Evolutionary conservation across 768 basidiomycete species (phyloP), one percentile per base, ranked within the genome.

Genomic region (Russula lepida): DNA sequence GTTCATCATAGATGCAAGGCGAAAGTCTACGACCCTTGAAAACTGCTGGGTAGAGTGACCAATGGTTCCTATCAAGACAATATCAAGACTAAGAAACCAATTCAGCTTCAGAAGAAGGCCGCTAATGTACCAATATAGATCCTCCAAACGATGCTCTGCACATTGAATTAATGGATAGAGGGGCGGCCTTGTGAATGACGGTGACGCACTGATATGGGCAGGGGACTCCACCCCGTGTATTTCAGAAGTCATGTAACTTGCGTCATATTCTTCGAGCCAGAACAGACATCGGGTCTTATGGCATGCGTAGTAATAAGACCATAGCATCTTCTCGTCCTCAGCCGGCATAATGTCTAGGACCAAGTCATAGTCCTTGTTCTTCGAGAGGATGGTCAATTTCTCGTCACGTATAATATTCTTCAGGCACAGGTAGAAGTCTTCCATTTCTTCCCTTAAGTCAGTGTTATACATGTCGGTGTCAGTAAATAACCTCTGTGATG

Each of bases 271-370:
- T 49, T 84, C 76, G 43, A 84, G 57, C 76, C 80, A 86, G 63
- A 85, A 85, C 9, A 85, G 69, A 21, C 71, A 67, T 25, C 79
- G 75, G 0, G 69, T 68, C 5, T 64, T n/a, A 47, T 82, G 81
- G 62, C 82, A 74, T 32, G 76, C 80, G 54, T 79, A 81, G 65
- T 83, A 84, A 66, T 84, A 84, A 61, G 75, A 56, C 65, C 69
- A 67, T 0, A 52, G 17, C 37, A 60, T 44, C 41, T 79, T 76
- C 17, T 73, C 66, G 25, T 74, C 63, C 1, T 62, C 41, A 0
- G 73, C 68, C 9, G 82, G 56, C 4, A 64, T 52, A 21, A 21
- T 68, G 47, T 59, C 52, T 23, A 37, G 68, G 50, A 1, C 56
- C 68, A 1, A 66, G 55, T 27, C 65, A 64, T 47, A 70, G 66